Evolutionary conservation across 495 filamentous ascomycete genomes (phyloP).

Genomic region (Trichoderma orchidacearum): DNA sequence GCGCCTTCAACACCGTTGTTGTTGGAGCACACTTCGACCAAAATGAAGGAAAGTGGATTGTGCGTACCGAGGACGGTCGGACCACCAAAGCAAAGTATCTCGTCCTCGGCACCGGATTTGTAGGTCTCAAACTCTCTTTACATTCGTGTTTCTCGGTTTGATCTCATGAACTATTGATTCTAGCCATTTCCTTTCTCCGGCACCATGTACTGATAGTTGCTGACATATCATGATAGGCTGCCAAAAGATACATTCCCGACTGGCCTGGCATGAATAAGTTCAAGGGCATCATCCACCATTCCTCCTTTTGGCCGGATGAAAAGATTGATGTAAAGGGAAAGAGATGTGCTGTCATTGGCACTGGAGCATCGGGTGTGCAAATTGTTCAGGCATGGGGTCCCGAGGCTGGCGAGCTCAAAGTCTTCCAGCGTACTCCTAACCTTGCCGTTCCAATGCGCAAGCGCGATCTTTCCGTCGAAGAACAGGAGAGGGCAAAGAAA

Average conservation of each 20-base stretch:
- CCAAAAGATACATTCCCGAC: conserved; percentile 23
- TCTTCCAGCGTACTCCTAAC: conserved; percentile 39
- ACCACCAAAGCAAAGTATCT: neutral
- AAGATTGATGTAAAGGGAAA: conserved; percentile 34
- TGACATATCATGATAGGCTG: conserved; percentile 11
- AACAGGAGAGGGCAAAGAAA: conserved; percentile 25
- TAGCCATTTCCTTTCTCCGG: no score
- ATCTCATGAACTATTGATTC: no score
- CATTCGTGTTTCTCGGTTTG: neutral
- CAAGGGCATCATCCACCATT: conserved; percentile 39
- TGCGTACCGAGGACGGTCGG: neutral
- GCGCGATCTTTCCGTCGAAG: conserved; percentile 17
- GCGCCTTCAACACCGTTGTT: conserved; percentile 16
- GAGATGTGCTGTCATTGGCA: conserved; percentile 42
- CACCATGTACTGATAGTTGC: neutral
- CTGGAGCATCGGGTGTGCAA: conserved; percentile 46
- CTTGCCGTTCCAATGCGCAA: conserved; percentile 38
- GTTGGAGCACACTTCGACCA: neutral
- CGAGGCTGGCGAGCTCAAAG: conserved; percentile 21
- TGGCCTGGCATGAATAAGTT: conserved; percentile 40
- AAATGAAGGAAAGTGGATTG: neutral
- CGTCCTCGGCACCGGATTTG: neutral
- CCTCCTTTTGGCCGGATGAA: conserved; percentile 44
- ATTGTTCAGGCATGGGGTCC: conserved; percentile 31
- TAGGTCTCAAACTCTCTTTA: neutral